Evolutionary conservation across 805 yeast species (phyloP).

Genomic region (Saccharomyces eubayanus): DNA sequence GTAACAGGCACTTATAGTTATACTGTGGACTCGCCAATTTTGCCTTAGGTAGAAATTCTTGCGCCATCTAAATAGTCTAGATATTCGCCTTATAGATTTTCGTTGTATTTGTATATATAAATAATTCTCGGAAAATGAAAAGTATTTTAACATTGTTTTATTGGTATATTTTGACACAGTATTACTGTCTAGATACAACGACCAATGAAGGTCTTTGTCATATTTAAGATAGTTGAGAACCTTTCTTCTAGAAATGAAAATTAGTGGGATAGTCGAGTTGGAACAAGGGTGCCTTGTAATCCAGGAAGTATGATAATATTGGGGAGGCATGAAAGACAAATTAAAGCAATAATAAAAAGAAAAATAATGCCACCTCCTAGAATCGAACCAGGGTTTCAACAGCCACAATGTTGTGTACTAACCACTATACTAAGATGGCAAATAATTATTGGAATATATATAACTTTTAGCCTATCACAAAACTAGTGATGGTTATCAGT

Average conservation of each 20-base stretch:
- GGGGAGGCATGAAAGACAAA: too few relatives aligned
- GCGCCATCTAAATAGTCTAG: not conserved
- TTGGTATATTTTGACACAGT: too few relatives aligned
- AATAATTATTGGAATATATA: not conserved
- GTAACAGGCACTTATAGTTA: constrained; percentile 67
- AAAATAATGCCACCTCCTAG: not conserved
- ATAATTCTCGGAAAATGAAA: not conserved
- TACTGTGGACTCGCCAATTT: constrained; percentile 23
- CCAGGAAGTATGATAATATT: too few relatives aligned
- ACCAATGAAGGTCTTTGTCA: too few relatives aligned
- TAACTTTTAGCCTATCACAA: too few relatives aligned
- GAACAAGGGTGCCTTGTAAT: too few relatives aligned
- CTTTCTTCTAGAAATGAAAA: too few relatives aligned
- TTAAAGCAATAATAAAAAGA: not conserved
- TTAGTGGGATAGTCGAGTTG: too few relatives aligned
- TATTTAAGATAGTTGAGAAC: too few relatives aligned
- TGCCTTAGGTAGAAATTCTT: not conserved
- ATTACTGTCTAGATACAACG: too few relatives aligned
- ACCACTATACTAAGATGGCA: not conserved
- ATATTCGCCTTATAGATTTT: not conserved
- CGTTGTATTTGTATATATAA: not conserved
- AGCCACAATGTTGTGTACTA: not conserved
- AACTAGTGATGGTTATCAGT: too few relatives aligned
- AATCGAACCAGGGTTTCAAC: not conserved
- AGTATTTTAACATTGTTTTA: too few relatives aligned